Base-by-base conservation (phyloP, 2,329 filamentous ascomycete genomes). In the Colletotrichum horii region DNA sequence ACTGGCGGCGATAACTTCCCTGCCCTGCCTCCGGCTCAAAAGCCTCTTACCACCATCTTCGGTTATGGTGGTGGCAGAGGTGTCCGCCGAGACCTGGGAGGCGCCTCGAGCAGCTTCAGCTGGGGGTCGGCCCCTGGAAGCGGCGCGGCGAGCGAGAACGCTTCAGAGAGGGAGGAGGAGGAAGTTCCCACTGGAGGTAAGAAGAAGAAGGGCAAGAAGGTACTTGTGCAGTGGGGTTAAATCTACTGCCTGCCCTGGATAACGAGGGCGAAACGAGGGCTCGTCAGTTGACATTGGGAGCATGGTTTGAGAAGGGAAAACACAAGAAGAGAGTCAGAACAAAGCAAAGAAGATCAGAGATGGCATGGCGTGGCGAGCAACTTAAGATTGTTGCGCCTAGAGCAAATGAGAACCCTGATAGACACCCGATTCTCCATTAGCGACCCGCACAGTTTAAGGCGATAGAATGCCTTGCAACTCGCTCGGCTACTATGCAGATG, bases 11-110 rank as follows among this genome's bases (percentile, higher is more conserved):
- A 93, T 96, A 77, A 93, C 0, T 98, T 98, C 84, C 96, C 96
- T 0, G 93, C 95, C 2, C 89, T 98, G 1, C 96, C 96, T 0
- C 89, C 92, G 0, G 96, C 95, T 2, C 90, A 94, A 1, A 98
- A 93, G 80, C 90, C 91, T 4, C 87, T 87, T 56, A 92, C 90
- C 2, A 91, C 90, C 1, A 91, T 93, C 60, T 92, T 92, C 70
- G 91, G 91, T 4, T 92, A 93, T 78, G 91, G 91, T 3, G 83
- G 85, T 6, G 85, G 91, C 6, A 82, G 85, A 6, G 83, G 87
- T 36, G 91, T 93, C 19, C 86, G 90, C 62, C 83, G 91, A 56
- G 91, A 93, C 79, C 84, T 87, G 52, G 88, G 87, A 11, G 79
- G 80, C 8, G 83, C 85, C 38, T 85, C 88, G 19, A 90, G 89